Evolutionary conservation across 768 basidiomycete species (phyloP).

Genomic region (Lactarius psammicola): DNA sequence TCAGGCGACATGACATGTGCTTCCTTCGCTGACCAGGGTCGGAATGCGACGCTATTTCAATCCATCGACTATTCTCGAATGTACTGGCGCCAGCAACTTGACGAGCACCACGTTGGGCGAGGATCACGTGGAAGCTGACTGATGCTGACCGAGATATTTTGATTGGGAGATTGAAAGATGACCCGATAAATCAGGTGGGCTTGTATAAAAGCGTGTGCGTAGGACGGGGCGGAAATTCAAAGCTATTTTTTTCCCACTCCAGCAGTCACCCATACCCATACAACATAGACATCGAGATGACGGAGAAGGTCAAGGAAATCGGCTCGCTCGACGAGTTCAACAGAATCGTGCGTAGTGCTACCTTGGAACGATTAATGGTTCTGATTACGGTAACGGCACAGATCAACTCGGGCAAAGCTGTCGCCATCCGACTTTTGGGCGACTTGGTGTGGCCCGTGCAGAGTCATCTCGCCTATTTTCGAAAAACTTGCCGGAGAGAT

Average conservation of each 20-base stretch:
- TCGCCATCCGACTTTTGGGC: conserved; percentile 78
- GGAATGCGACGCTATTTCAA: too few species aligned
- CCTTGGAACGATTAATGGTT: neutral
- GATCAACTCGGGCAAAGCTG: conserved; percentile 48
- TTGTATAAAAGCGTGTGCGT: neutral
- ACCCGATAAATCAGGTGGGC: neutral
- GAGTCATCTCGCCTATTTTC: conserved; percentile 61
- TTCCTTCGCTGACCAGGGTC: too few species aligned
- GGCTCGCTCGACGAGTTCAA: conserved; percentile 42
- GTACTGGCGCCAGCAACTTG: too few species aligned
- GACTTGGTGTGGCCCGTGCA: conserved; percentile 75
- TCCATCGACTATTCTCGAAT: too few species aligned
- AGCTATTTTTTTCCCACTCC: neutral
- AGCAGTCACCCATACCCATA: neutral
- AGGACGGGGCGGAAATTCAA: neutral
- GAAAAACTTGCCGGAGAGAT: conserved; percentile 48
- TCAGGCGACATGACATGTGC: too few species aligned
- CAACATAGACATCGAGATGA: conserved; percentile 34
- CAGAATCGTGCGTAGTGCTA: conserved; percentile 41
- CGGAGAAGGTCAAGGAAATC: conserved; percentile 42
- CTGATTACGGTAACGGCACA: conserved; percentile 27
- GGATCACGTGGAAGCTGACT: neutral
- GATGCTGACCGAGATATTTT: neutral
- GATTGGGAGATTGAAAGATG: too few species aligned
- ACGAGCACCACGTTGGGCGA: too few species aligned